Conservation (phyloP, 2,329 filamentous ascomycete genomes). For the Dactylella cylindrospora region DNA sequence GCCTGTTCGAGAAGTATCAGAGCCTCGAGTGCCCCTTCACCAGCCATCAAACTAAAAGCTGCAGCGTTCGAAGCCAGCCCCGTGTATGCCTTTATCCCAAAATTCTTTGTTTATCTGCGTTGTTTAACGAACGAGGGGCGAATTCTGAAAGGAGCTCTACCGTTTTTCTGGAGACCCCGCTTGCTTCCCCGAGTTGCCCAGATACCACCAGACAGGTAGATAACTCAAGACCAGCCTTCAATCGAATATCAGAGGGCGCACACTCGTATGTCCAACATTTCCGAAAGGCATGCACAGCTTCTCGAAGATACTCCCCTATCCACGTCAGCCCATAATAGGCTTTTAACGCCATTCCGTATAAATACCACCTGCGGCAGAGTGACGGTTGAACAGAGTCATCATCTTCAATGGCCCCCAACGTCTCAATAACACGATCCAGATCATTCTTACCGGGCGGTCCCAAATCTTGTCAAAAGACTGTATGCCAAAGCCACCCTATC, state of each 20-base stretch:
- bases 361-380: not conserved
- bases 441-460: no score
- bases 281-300: not conserved
- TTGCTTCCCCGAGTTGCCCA: not conserved
- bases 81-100: not conserved
- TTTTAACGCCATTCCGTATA: not conserved
- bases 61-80: constrained; percentile 48
- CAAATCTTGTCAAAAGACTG: no score
- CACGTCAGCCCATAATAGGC: not conserved
- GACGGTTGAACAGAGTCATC: not conserved
- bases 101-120: not conserved
- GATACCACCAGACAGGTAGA: not conserved
- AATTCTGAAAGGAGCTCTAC: not conserved
- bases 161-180: not conserved
- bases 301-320: not conserved
- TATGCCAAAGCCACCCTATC: no score
- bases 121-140: not conserved
- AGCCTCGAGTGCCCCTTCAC: constrained; percentile 4
- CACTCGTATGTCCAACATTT: not conserved
- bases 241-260: not conserved
- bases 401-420: not conserved
- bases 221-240: not conserved
- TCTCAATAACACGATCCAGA: not conserved
- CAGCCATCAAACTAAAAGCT: constrained; percentile 44
- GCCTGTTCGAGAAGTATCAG: constrained; percentile 1